Base-by-base conservation (phyloP, 805 yeast species). In the Teunomyces tritomae region DNA sequence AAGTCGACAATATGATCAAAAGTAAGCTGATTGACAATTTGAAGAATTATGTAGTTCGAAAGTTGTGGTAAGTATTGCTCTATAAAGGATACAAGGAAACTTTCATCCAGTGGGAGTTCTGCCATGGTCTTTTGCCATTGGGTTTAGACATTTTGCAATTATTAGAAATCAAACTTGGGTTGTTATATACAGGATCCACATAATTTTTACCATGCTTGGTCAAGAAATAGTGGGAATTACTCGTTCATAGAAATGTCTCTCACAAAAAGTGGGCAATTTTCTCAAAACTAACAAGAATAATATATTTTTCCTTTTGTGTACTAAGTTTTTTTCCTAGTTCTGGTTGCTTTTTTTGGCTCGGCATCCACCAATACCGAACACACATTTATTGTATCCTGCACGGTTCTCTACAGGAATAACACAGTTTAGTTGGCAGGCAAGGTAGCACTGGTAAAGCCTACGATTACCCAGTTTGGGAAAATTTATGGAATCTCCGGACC, bases 31-130 rank as follows among this genome's bases (percentile, higher is more conserved):
- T 44, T 40, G 9, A 57, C 45, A 14, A 66, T 55, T 13, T 49
- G 40, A 9, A 53, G 39, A 14, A 66, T 45, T 0, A 66, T 47
- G 39, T 62, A 62, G 30, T 56, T 55, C 8, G 70, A 67, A 6
- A 64, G 53, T 8, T 30, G 40, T 3, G 52, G 54, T 8, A 61
- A 49, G 32, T 46, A 49, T 8, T 42, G 42, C 8, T 17, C 28
- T 27, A 52, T 17, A 35, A 57, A 52, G 10, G 40, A 27, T 11
- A 26, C 16, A 11, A 45, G 26, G 24, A 45, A 49, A 17, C 26
- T 7, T 11, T 46, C 48, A 16, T 46, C 46, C 10, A 33, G 33
- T 32, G 10, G 17, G 11, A 6, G 7, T 43, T 27, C 14, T 41
- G 44, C 7, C 34, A 28, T 20, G 17, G 16, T 28, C 28, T 26